Conservation (phyloP, 108 stramenopile species). For the Nitzschia sp. region DNA sequence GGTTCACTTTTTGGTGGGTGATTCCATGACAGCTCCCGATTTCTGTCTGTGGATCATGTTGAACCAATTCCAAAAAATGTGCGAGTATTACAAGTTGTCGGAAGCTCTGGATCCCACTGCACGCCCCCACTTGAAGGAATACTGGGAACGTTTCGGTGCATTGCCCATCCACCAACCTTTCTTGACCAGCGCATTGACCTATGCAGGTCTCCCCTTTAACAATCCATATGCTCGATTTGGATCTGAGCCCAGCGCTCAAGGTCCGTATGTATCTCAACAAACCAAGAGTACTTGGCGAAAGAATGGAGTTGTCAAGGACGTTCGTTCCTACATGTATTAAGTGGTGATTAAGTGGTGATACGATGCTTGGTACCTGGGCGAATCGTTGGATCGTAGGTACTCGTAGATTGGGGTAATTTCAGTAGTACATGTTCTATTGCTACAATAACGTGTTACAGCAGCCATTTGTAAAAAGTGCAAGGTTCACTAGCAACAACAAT, state of each 20-base stretch:
- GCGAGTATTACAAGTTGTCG: not conserved
- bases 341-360: too few relatives aligned
- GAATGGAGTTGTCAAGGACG: not conserved
- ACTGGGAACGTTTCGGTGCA: not conserved
- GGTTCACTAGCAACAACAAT: too few relatives aligned
- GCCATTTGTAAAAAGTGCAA: too few relatives aligned
- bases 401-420: not conserved
- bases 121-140: not conserved
- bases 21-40: conserved; percentile 33
- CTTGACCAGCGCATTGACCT: conserved; percentile 4
- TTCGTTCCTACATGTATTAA: not conserved
- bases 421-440: too few relatives aligned
- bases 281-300: not conserved
- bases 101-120: not conserved
- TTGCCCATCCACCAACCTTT: conserved; percentile 22
- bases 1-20: conserved; percentile 22
- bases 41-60: conserved; percentile 47
- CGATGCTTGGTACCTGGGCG: too few relatives aligned
- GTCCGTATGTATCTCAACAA: not conserved
- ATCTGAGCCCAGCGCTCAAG: conserved; percentile 1
- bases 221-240: conserved; percentile 37
- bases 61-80: conserved; percentile 30
- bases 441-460: too few relatives aligned
- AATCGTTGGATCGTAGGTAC: too few relatives aligned
- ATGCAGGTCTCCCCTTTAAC: conserved; percentile 33